Conservation (phyloP, 2,329 filamentous ascomycete genomes). For the Epichloe sp. region DNA sequence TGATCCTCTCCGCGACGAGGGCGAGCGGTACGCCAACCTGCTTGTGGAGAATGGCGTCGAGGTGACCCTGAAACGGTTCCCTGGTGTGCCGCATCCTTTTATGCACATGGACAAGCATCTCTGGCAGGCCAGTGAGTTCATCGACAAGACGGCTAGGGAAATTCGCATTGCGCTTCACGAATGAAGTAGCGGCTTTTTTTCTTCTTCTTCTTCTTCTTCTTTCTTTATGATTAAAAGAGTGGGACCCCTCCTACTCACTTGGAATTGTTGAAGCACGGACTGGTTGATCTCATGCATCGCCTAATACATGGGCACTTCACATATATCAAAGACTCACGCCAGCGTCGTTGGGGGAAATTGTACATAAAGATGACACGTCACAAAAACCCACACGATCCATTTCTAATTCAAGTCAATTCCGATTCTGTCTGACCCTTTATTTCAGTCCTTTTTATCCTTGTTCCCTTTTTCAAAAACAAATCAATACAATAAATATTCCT, state of each 20-base stretch:
- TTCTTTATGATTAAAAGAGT: no score
- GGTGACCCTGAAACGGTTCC: conserved; percentile 31
- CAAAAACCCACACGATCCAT: not conserved
- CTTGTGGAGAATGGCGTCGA: conserved; percentile 30
- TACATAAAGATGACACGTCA: no score
- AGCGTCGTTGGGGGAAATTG: no score
- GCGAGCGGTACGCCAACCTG: conserved; percentile 30
- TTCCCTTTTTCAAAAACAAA: not conserved
- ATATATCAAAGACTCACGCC: no score
- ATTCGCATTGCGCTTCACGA: conserved; percentile 16
- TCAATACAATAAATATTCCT: no score
- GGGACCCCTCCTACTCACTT: no score
- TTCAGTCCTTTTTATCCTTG: no score
- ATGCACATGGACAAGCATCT: conserved; percentile 32
- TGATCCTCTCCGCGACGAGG: conserved; percentile 35
- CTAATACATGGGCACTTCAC: no score
- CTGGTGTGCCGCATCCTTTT: conserved; percentile 35
- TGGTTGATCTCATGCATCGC: no score
- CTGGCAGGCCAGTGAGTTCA: conserved; percentile 23
- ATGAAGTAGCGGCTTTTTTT: not conserved
- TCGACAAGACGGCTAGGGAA: conserved; percentile 18
- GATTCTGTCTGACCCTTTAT: no score
- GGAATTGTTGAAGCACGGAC: no score
- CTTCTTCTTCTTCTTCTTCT: rapidly evolving
- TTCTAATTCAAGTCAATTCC: not conserved